Base-by-base conservation (phyloP, 805 yeast genomes). In the Blastobotrys mokoenaii region DNA sequence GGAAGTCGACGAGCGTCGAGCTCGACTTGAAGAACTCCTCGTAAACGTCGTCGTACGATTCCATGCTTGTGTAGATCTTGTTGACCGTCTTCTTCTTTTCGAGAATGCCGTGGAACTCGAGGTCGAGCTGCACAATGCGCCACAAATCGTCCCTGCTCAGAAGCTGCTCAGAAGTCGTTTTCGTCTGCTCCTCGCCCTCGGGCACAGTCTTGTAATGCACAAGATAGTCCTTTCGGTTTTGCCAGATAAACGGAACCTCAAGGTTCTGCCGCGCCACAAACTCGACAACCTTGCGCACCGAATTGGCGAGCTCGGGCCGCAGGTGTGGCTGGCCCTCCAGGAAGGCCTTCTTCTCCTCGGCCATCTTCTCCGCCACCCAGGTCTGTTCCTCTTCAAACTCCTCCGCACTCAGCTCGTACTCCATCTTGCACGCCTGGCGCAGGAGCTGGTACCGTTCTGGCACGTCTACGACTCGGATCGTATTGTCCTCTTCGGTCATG, bases 171-270 rank as follows among this genome's bases (percentile, higher is more conserved):
- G 72, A 66, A 2, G 50, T 38, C 15, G 42, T 44, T 17, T 44
- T 37, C 12, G 43, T 25, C 14, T 41, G 44, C 32, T 44, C 27
- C 30, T 17, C 49, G 10, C 39, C 52, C 29, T 47, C 48, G 10
- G 29, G 36, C 3, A n/a, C 61, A 33, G 76, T 76, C 36, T 72
- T 72, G 8, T 85, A 74, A 55, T 71, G 71, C 48, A 84, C 67
- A 15, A 87, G 70, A 60, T 84, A 87, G 64, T 93, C 97, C 65
- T 95, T 84, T 62, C 97, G 84, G 60, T 88, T 95, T 20, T 88
- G 84, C 84, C 95, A 88, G 49, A 93, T 88, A 57, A 88, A 85
- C 9, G 98, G 97, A 3, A 90, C 96, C 61, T 93, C 98, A 51
- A 83, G 73, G 47, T 80, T 73, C 41, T 89, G 95, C 55, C 77